phyloP scores from a whole-genome alignment of 2,329 filamentous ascomycete species.

The Remersonia thermophila region DNA sequence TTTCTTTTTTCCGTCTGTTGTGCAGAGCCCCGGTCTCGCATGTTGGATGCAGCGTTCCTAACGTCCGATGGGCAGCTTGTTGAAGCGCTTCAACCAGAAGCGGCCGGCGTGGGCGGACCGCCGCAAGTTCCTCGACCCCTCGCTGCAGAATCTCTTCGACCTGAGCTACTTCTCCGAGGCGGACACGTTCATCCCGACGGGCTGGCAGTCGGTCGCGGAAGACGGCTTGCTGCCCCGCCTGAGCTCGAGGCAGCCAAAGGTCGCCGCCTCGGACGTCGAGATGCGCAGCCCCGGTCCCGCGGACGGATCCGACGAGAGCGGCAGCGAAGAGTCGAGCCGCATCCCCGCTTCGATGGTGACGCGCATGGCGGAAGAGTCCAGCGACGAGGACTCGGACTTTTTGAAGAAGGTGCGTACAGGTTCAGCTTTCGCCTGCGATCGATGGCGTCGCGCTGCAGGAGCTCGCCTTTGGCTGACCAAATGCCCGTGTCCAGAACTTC shows the following conservation, averaged over 20 bases:
- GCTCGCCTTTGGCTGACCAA: conserved; percentile 2
- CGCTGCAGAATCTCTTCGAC: conserved; percentile 63
- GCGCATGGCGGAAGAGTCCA: conserved; percentile 47
- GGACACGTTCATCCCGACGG: conserved; percentile 53
- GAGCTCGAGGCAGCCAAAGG: conserved; percentile 33
- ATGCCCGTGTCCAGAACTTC: conserved; percentile 9
- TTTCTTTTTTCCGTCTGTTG: no score
- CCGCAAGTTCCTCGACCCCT: conserved; percentile 45
- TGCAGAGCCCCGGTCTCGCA: no score
- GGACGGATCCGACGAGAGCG: conserved; percentile 40
- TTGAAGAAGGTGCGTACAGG: conserved; percentile 25
- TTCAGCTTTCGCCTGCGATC: conserved; percentile 5
- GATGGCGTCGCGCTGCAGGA: background rate
- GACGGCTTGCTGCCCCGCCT: conserved; percentile 44
- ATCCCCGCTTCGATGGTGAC: conserved; percentile 27
- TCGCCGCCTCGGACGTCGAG: conserved; percentile 33
- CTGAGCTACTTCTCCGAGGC: conserved; percentile 52
- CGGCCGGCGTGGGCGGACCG: conserved; percentile 42
- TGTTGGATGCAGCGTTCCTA: no score
- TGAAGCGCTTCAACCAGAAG: conserved; percentile 36
- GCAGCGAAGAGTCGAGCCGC: conserved; percentile 34
- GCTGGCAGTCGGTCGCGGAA: conserved; percentile 52
- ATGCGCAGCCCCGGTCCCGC: conserved; percentile 35
- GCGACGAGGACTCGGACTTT: conserved; percentile 37
- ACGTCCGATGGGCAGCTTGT: conserved; percentile 13